Evolutionary conservation across 306 rosid genomes (phyloP).

Genomic region (Sicyos baderoa): DNA sequence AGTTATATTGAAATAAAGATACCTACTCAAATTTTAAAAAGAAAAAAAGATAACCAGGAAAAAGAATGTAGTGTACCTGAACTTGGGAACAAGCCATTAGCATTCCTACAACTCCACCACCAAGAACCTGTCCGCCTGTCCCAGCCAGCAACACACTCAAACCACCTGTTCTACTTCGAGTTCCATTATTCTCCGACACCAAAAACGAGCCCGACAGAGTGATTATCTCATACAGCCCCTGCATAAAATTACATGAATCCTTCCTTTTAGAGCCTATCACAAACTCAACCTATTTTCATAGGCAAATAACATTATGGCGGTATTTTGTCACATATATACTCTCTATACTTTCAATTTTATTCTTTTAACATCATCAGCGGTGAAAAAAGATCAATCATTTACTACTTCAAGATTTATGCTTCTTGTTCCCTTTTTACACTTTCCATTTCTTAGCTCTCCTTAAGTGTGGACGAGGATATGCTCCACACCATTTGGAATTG

Average conservation of each 20-base stretch:
- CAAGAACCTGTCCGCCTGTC: slow-evolving; percentile 54
- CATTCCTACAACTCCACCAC: slow-evolving; percentile 66
- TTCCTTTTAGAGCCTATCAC: not conserved
- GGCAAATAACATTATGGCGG: not conserved
- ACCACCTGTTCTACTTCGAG: slow-evolving; percentile 33
- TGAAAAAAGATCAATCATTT: too few relatives aligned
- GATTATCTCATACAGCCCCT: slow-evolving; percentile 72
- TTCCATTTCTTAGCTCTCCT: too few relatives aligned
- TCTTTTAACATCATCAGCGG: not conserved
- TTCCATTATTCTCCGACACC: slow-evolving; percentile 37
- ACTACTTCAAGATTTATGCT: too few relatives aligned
- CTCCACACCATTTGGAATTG: too few relatives aligned
- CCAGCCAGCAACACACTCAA: slow-evolving; percentile 51
- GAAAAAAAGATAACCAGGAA: not conserved
- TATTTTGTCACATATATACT: too few relatives aligned
- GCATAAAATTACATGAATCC: slow-evolving; percentile 17
- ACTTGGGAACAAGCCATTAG: slow-evolving; percentile 59
- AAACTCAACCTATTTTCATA: not conserved
- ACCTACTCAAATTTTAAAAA: too few relatives aligned
- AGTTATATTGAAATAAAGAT: too few relatives aligned
- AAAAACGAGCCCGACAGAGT: slow-evolving; percentile 48
- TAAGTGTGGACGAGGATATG: too few relatives aligned
- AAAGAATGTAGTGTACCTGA: slow-evolving; percentile 41
- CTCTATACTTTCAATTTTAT: not conserved
- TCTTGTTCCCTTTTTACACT: too few relatives aligned